These are phyloP conservation scores for Kodamaea sagamina DNA, from an alignment of 805 yeast species.

Conservation along the genomic window DNA sequence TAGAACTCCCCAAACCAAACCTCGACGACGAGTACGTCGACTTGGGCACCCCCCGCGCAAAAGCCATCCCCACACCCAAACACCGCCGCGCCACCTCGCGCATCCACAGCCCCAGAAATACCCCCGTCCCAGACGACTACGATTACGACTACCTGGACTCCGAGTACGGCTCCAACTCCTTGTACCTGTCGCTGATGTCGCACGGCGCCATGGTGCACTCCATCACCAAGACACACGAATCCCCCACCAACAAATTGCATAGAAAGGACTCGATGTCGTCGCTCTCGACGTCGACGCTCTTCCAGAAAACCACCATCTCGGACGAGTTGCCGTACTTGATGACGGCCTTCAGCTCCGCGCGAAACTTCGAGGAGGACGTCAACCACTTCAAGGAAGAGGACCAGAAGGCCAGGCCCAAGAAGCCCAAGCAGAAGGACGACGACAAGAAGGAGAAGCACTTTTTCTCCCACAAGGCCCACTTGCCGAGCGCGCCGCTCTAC, in stretches of 20 bases:
- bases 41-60: constrained; percentile 2
- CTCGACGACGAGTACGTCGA: constrained; percentile 1
- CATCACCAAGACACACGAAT: constrained; percentile 28
- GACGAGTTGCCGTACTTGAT: constrained; percentile 68
- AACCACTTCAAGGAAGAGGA: constrained; percentile 24
- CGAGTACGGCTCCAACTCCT: constrained; percentile 26
- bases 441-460: constrained; percentile 18
- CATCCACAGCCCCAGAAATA: constrained; percentile 10
- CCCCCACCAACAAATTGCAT: constrained; percentile 7
- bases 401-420: constrained; percentile 1
- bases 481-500: constrained; percentile 37
- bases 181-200: constrained; percentile 22
- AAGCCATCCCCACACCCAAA: constrained; percentile 8
- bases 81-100: constrained; percentile 8
- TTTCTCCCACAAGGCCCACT: constrained; percentile 26
- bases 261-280: constrained; percentile 33
- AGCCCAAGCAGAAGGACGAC: constrained; percentile 6
- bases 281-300: constrained; percentile 35
- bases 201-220: constrained; percentile 41
- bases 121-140: constrained; percentile 7
- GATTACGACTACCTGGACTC: constrained; percentile 29
- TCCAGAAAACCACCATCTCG: constrained; percentile 54
- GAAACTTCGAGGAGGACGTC: constrained; percentile 54
- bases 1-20: constrained; percentile 3
- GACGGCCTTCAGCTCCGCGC: constrained; percentile 67